Evolutionary conservation across 345 rosid genomes (phyloP).

Genomic region (Euclidium syriacum): DNA sequence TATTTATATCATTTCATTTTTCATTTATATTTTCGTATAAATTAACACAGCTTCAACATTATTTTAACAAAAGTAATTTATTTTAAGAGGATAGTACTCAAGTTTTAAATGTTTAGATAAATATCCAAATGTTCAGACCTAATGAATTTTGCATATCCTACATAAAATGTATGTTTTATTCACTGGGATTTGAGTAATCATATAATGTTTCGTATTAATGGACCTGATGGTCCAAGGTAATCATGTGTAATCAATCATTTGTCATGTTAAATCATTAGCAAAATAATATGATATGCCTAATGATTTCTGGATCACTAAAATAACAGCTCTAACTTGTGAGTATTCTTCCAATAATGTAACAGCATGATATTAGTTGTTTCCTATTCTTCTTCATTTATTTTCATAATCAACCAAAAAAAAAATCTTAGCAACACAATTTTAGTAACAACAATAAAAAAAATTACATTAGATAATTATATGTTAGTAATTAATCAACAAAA

Average conservation of each 20-base stretch:
- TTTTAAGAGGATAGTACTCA: too few relatives aligned
- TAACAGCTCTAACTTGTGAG: conserved; percentile 24
- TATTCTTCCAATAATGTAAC: conserved; percentile 24
- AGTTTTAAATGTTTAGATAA: not conserved
- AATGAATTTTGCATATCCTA: conserved; percentile 18
- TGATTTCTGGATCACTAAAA: conserved; percentile 15
- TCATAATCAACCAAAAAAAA: not conserved
- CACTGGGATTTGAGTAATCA: conserved; percentile 3
- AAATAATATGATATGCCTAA: conserved; percentile 15
- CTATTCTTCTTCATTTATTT: not conserved
- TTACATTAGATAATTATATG: not conserved
- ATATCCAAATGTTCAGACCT: not conserved
- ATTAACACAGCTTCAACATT: too few relatives aligned
- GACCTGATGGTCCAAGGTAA: conserved; percentile 11
- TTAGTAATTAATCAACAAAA: too few relatives aligned
- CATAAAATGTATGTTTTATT: conserved; percentile 18
- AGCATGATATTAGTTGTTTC: conserved; percentile 21
- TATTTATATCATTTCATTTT: not conserved
- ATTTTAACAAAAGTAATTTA: too few relatives aligned
- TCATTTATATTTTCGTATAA: not conserved
- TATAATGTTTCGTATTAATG: not conserved
- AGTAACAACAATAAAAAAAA: not conserved
- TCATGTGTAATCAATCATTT: conserved; percentile 31
- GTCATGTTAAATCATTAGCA: conserved; percentile 18
- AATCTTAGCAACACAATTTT: too few relatives aligned